Conservation (phyloP, 768 basidiomycete genomes). For the Suillus spraguei region DNA sequence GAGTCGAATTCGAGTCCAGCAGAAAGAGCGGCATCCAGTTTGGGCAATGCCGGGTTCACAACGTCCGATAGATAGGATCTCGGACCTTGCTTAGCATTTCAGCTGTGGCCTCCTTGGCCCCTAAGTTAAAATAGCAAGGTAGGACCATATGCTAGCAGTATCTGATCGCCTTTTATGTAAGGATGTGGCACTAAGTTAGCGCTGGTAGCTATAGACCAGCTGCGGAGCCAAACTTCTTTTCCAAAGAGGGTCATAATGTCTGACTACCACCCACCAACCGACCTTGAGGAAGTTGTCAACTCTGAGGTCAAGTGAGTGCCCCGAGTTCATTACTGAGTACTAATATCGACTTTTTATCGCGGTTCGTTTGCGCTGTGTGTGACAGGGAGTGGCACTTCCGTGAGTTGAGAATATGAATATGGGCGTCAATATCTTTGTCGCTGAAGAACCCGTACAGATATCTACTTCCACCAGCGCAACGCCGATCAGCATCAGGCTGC, state of each 20-base stretch:
- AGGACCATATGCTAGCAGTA: too few relatives aligned
- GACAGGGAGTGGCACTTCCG: constrained; percentile 81
- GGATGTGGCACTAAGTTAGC: too few relatives aligned
- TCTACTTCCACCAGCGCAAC: constrained; percentile 78
- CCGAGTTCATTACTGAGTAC: neutral
- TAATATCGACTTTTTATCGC: neutral
- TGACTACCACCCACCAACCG: constrained; percentile 39
- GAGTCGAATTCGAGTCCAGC: too few relatives aligned
- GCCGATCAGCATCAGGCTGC: constrained; percentile 63
- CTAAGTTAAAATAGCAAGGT: too few relatives aligned
- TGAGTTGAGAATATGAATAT: constrained; percentile 33
- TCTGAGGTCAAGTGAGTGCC: constrained; percentile 60
- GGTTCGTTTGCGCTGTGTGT: constrained; percentile 3
- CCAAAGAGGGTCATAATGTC: neutral
- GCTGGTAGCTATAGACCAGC: neutral
- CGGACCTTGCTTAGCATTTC: too few relatives aligned
- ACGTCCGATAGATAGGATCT: too few relatives aligned
- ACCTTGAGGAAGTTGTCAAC: constrained; percentile 58
- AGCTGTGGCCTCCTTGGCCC: too few relatives aligned
- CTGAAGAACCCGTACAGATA: constrained; percentile 49
- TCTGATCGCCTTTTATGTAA: too few relatives aligned
- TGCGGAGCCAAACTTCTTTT: neutral
- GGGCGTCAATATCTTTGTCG: neutral
- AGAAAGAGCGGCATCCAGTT: too few relatives aligned
- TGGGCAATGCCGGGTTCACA: too few relatives aligned